phyloP scores from a whole-genome alignment of 2,329 filamentous ascomycete genomes.

The Xylaria sp. region DNA sequence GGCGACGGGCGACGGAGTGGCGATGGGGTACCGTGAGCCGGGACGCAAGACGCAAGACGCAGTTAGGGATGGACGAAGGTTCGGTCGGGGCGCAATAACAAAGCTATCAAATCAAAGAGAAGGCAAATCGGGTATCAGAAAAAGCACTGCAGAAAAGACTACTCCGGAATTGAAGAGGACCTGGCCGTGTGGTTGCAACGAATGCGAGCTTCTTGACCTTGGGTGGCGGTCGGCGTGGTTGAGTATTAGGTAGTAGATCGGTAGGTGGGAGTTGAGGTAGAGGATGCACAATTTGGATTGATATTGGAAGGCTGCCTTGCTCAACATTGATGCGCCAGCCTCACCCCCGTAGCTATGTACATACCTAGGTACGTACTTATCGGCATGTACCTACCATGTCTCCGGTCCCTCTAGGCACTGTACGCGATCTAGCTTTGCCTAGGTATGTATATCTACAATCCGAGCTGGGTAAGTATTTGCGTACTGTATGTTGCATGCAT shows the following conservation, averaged over 20 bases:
- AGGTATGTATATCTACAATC: too few relatives aligned
- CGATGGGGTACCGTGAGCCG: too few relatives aligned
- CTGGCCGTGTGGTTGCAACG: background rate
- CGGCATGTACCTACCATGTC: background rate
- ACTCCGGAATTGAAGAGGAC: background rate
- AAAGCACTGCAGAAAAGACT: background rate
- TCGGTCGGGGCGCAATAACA: conserved; percentile 8
- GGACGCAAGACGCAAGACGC: background rate
- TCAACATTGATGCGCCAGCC: background rate
- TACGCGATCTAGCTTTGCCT: too few relatives aligned
- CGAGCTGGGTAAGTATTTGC: too few relatives aligned
- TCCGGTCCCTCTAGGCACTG: too few relatives aligned
- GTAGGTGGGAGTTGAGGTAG: background rate
- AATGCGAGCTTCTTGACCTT: conserved; percentile 3
- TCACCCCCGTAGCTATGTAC: background rate
- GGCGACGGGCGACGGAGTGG: background rate
- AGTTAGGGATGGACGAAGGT: background rate
- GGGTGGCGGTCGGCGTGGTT: background rate
- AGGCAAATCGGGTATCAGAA: background rate
- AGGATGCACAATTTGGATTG: conserved; percentile 18
- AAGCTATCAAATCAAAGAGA: background rate
- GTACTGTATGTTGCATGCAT: too few relatives aligned
- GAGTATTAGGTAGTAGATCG: too few relatives aligned
- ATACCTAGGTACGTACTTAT: background rate
- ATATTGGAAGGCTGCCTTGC: conserved; percentile 8